Evolutionary conservation across 257 asterid species (phyloP), one percentile per base, ranked within the genome.

Genomic region (Orobanche coerulescens): DNA sequence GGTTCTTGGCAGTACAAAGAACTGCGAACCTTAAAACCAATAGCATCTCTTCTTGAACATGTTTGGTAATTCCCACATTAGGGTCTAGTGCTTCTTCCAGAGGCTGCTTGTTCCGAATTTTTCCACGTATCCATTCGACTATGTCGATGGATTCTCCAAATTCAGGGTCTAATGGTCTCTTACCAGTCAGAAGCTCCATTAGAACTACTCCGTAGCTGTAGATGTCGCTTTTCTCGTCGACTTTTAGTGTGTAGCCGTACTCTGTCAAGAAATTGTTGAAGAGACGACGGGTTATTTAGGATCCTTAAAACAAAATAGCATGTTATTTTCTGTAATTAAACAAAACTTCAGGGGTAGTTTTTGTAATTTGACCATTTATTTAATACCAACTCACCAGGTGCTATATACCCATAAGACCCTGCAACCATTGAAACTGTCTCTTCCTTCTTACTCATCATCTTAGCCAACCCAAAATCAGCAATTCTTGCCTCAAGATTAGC

Each of bases 131-230:
- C 80, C 83, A 78, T 44, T 58, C 83, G n/a, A 71, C 76, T 2
- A 78, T 71, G 34, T 71, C 80, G 8, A 74, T 23, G 1, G 69
- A 71, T 43, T 78, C 80, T 61, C 82, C 85, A 6, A 85, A 82
- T 59, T 69, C 81, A 6, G 90, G 78, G 64, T 85, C 90, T 57
- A 85, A 54, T 28, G 90, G 84, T 70, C 60, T 71, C 75, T 72
- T 82, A 10, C 94, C 87, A 0, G 82, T 78, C 6, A 85, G 74
- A 56, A 85, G 90, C 66, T 85, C 87, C 94, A 82, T 78, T 2
- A 85, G 76, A 34, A 85, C 87, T 5, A 85, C 94, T n/a, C 94
- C 94, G 11, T 78, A 85, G 78, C 94, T 82, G 78, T 85, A 85
- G 18, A 85, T 78, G 33, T 85, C 87, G 14, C 82, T 85, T 74